A percentile compares a stretch with the other conserved stretches of the same genome.
Conservation (phyloP, 2,329 filamentous ascomycete genomes). For the Pseudocercospora cruenta region DNA sequence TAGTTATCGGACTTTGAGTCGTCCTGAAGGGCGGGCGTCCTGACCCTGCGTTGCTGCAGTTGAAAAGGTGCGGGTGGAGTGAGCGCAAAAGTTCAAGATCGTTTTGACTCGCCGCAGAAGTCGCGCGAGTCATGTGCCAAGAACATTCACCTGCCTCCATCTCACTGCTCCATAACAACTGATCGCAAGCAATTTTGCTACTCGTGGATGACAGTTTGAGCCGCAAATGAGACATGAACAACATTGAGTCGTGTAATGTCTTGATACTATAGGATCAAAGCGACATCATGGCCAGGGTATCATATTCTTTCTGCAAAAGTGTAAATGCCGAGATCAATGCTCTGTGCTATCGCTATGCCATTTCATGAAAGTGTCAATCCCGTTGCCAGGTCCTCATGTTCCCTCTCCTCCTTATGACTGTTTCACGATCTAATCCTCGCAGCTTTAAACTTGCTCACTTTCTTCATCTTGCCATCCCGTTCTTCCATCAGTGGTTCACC, state of each 20-base stretch:
- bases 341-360: not conserved
- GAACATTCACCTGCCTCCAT: not conserved
- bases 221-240: not conserved
- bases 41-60: not conserved
- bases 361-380: not conserved
- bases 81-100: not conserved
- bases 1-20: not conserved
- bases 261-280: not conserved
- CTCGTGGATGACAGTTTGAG: not conserved
- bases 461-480: constrained; percentile 42
- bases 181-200: not conserved
- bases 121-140: not conserved
- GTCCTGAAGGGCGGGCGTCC: not conserved
- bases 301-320: not conserved
- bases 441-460: constrained; percentile 44
- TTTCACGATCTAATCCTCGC: constrained; percentile 35
- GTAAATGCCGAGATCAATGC: not conserved
- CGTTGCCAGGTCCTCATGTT: not conserved
- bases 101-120: not conserved
- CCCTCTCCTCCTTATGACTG: not conserved
- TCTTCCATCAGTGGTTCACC: constrained; percentile 61
- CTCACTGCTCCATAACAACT: not conserved
- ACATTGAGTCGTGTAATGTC: not conserved
- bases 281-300: not conserved
- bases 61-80: not conserved